Base-by-base conservation (phyloP, 2,329 filamentous ascomycete genomes). In the Gaeumannomyces tritici region DNA sequence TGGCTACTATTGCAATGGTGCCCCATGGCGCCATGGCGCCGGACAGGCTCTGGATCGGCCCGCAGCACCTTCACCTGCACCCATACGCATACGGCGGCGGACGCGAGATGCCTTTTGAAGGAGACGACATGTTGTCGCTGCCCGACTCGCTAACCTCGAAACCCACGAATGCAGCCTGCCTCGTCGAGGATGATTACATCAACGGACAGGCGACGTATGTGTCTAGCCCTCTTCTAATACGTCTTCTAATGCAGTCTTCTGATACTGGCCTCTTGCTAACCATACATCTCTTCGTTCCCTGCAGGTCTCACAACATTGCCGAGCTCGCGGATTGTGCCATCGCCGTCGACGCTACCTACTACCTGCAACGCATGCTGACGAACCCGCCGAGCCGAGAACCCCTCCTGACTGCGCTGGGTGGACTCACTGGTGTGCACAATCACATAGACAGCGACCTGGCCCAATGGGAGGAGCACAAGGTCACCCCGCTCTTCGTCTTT, bases 401-500 rank as follows among this genome's bases (percentile, higher is more conserved):
- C 55, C 86, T 99, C 42, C 83, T 98, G 42, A 87, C 92, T 62
- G 95, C 95, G 27, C 84, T 98, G 59, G 95, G 93, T 60, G 95
- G 95, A 63, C 83, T 93, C 65, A 95, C 93, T 64, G 89, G 89
- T 61, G 82, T 98, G 71, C 85, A 85, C 74, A 80, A 79, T 66
- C 88, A 89, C 70, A 88, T 99, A 66, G 85, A 90, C 71, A 82
- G 83, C 60, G 90, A 96, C 68, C 79, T 99, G 33, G 83, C 89
- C 64, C 79, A 80, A 63, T 91, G 95, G 80, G 84, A 85, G 64
- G 81, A 83, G 57, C 78, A 87, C 69, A 83, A 84, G 26, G 88
- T 96, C 61, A 85, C 80, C n/a, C 90, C 90, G 2, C 79, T 96
- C 66, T 98, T 99, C 73, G 82, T 99, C 61, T 99, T 99, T 75